phyloP scores from a whole-genome alignment of 169 alveolate genomes.

The Eimeria praecox region DNA sequence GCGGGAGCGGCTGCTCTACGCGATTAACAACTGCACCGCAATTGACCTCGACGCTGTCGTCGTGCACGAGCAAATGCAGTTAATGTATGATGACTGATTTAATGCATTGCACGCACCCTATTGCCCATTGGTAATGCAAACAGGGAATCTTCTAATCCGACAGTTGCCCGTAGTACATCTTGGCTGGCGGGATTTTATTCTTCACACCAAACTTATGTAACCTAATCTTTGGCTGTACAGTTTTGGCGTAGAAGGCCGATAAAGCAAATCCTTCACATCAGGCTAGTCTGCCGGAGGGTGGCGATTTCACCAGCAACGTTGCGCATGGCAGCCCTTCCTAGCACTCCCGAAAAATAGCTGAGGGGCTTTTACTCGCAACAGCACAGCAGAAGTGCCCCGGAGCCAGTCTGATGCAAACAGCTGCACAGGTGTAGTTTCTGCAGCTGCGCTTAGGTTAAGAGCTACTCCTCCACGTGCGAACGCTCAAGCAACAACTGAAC shows the following conservation, averaged over 20 bases:
- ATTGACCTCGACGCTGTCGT: slow-evolving; percentile 95
- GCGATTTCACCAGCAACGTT: not conserved
- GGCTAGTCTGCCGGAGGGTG: no score
- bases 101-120: not conserved
- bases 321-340: not conserved
- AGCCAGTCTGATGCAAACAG: not conserved
- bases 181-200: not conserved
- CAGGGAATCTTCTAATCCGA: not conserved
- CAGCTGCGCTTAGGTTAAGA: no score
- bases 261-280: no score
- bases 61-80: slow-evolving; percentile 89
- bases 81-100: slow-evolving; percentile 82
- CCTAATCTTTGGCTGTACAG: not conserved
- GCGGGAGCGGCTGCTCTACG: slow-evolving; percentile 92
- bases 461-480: not conserved
- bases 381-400: not conserved
- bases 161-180: not conserved
- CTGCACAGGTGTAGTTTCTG: not conserved
- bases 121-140: not conserved
- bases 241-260: not conserved
- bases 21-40: slow-evolving; percentile 94
- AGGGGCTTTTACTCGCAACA: not conserved
- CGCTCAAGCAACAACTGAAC: not conserved
- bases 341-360: not conserved
- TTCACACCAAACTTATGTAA: not conserved